Evolutionary conservation across 805 yeast genomes (phyloP), one percentile per base, ranked within the genome.

Genomic region (Ogataea trehalophila): DNA sequence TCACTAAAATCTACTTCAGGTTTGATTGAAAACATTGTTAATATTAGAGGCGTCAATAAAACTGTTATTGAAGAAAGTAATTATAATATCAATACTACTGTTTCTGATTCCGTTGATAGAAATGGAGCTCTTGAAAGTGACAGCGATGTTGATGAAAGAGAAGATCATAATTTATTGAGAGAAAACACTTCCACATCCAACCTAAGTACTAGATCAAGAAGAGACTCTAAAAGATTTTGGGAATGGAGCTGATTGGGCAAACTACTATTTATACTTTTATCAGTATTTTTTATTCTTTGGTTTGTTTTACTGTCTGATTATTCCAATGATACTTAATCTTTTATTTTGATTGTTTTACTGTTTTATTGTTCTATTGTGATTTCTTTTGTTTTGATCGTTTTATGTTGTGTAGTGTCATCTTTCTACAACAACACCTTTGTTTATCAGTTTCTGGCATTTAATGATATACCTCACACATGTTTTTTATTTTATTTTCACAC

Each of bases 41-140:
- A 83, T 43, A 85, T 85, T 26, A 82, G 84, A 60, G 97, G 96
- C 45, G 86, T 87, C 18, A 82, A 81, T 57, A 89, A 89, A 71
- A 88, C 95, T 4, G 86, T 89, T 51, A 88, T 89, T 58, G 92
- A 85, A 57, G 83, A 77, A 39, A 60, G 59, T 52, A 76, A 70
- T 47, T 70, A 72, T 37, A 80, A 78, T 20, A 69, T 65, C 36
- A 65, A 59, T 9, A 44, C 46, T 16, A 55, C 46, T 6, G 58
- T 42, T 22, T 37, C 39, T 17, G 37, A 34, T 33, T 18, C 31
- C 13, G 9, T 26, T 13, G 38, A 16, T 33, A 31, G 39, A 36
- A 33, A 37, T 22, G 36, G 31, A 15, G 43, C 37, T 6, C 33
- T 20, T n/a, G 51, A 46, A 23, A 37, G 31, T 23, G 47, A 44